Evolutionary conservation across 1,284 basidiomycete genomes (phyloP).

Genomic region (Vanrija humicola): DNA sequence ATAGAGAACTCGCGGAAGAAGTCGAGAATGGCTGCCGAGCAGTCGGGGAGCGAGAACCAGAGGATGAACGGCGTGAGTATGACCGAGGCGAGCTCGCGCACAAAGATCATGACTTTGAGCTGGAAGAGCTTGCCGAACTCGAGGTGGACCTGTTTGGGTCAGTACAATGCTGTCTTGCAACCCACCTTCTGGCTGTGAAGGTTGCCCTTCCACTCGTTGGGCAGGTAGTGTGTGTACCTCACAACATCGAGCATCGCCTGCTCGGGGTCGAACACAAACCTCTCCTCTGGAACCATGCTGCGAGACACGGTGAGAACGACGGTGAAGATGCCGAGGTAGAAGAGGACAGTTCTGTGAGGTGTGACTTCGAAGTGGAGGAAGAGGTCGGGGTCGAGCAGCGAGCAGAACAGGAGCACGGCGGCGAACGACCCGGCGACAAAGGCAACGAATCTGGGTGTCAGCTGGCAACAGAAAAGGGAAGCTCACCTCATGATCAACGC

Average conservation of each 20-base stretch:
- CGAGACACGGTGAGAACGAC: slow-evolving; percentile 81
- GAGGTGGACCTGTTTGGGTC: slow-evolving; percentile 64
- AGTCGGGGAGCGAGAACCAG: slow-evolving; percentile 83
- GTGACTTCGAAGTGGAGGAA: slow-evolving; percentile 94
- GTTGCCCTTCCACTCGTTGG: slow-evolving; percentile 80
- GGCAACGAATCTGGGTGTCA: slow-evolving; percentile 70
- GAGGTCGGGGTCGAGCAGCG: slow-evolving; percentile 85
- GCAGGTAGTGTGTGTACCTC: slow-evolving; percentile 91
- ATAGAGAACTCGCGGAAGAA: slow-evolving; percentile 97
- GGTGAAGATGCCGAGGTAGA: slow-evolving; percentile 86
- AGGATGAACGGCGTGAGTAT: slow-evolving; percentile 90
- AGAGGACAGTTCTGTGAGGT: slow-evolving; percentile 83
- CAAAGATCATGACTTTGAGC: slow-evolving; percentile 81
- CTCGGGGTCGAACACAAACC: slow-evolving; percentile 89
- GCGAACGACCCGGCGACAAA: slow-evolving; percentile 96
- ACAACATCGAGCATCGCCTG: slow-evolving; percentile 85
- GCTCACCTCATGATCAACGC: slow-evolving; percentile 69
- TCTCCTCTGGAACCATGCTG: slow-evolving; percentile 94
- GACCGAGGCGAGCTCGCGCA: slow-evolving; percentile 83
- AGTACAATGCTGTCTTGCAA: neutral
- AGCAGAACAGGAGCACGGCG: slow-evolving; percentile 84
- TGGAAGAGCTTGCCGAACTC: slow-evolving; percentile 85
- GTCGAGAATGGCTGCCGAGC: slow-evolving; percentile 84
- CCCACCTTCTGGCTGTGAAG: slow-evolving; percentile 80
- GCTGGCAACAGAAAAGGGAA: neutral